Percentiles rank a stretch among this genome's conserved stretches.
These are phyloP conservation scores for Fusarium buxicola DNA, from an alignment of 2,329 filamentous ascomycete species.

Conservation along the genomic window DNA sequence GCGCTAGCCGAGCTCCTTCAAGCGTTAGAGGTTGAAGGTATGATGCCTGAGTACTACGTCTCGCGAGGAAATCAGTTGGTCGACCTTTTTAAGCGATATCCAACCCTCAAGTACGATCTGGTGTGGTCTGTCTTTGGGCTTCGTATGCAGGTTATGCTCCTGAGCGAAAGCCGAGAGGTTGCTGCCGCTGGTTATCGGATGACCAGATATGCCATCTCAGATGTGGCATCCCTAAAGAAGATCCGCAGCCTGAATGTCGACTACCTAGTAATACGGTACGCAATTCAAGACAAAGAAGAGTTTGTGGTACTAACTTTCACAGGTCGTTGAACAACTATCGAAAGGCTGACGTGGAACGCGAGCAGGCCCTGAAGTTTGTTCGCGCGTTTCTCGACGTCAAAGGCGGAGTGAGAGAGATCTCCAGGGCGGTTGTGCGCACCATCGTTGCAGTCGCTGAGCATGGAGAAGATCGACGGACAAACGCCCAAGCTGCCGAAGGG, in stretches of 20 bases:
- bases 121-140: slow-evolving; percentile 96
- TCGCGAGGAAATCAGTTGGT: slow-evolving; percentile 91
- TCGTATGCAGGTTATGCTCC: slow-evolving; percentile 93
- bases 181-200: slow-evolving; percentile 94
- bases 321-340: slow-evolving; percentile 92
- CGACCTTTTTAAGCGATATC: slow-evolving; percentile 94
- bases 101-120: slow-evolving; percentile 94
- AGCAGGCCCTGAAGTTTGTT: slow-evolving; percentile 97
- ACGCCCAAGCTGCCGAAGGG: slow-evolving; percentile 75
- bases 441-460: slow-evolving; percentile 93
- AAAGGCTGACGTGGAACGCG: slow-evolving; percentile 95
- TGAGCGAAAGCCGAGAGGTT: slow-evolving; percentile 95
- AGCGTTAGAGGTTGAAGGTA: slow-evolving; percentile 86
- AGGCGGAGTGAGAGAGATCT: slow-evolving; percentile 88
- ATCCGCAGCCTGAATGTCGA: slow-evolving; percentile 92
- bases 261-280: slow-evolving; percentile 80
- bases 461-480: slow-evolving; percentile 85
- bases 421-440: slow-evolving; percentile 86
- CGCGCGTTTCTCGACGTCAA: slow-evolving; percentile 96
- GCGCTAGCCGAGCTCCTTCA: slow-evolving; percentile 90
- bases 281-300: neutral
- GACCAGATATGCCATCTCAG: slow-evolving; percentile 93
- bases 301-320: slow-evolving; percentile 20
- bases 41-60: slow-evolving; percentile 95
- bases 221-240: slow-evolving; percentile 87